Percentiles rank a stretch among this genome's conserved stretches.
These are phyloP conservation scores for Pistacia atlantica DNA, from an alignment of 345 rosid genomes.

Conservation along the genomic window DNA sequence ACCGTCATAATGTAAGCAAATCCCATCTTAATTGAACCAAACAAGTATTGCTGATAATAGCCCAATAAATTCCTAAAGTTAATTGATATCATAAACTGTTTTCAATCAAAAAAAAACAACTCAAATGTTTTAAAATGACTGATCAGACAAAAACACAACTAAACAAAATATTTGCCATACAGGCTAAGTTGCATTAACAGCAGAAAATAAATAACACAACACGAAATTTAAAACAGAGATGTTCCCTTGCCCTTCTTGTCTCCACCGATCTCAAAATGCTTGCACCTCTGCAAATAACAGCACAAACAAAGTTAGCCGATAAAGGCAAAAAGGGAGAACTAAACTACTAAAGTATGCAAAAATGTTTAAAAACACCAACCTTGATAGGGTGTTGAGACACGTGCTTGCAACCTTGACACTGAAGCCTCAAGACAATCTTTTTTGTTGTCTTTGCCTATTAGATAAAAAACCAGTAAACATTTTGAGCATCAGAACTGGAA, in stretches of 20 bases:
- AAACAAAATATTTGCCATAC: background rate
- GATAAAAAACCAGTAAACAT: background rate
- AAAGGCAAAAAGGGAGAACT: background rate
- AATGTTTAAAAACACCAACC: conserved; percentile 29
- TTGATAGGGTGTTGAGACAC: conserved; percentile 72
- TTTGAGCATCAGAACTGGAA: background rate
- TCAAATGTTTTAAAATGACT: background rate
- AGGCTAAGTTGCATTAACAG: conserved; percentile 14
- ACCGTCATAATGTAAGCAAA: too few species aligned
- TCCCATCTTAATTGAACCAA: too few species aligned
- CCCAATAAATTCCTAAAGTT: background rate
- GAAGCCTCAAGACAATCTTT: conserved; percentile 85
- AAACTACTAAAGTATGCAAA: background rate
- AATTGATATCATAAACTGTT: background rate
- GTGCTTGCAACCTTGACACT: conserved; percentile 82
- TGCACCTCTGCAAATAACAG: conserved; percentile 51
- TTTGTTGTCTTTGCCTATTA: conserved; percentile 80
- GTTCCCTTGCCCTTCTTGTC: conserved; percentile 80
- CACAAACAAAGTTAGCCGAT: background rate
- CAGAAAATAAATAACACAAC: conserved; percentile 15
- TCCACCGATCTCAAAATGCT: conserved; percentile 79
- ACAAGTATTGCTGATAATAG: background rate
- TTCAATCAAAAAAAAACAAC: background rate
- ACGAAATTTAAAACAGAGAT: conserved; percentile 46
- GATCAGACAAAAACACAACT: background rate